Base-by-base conservation (phyloP, 192 early-diverging fungal species). In the Lobosporangium transversale region DNA sequence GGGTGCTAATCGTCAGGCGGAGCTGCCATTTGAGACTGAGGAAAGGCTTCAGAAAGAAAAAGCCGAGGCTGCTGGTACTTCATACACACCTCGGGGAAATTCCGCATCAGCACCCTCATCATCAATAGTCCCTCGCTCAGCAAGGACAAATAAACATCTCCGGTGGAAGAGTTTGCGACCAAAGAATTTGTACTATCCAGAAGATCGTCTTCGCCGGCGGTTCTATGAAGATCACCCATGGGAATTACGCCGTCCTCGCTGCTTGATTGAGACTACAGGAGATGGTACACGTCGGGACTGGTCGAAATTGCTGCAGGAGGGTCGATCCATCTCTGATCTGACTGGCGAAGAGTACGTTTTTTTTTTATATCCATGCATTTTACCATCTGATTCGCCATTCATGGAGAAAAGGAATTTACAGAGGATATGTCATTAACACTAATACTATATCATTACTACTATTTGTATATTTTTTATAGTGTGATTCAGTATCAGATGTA, bases 191-290 rank as follows among this genome's bases (percentile, higher is more conserved):
- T 88, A 83, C 35, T 99, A 95, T 64, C 93, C 93, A 6, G 95
- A 97, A 80, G 97, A 99, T 81, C 60, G 74, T 57, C 84, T 99
- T 61, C 89, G 97, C 53, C 55, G 83, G 53, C 87, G 84, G 55
- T 99, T 99, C 65, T 99, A 94, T 81, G 83, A 86, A 64, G 90
- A 95, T 84, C 97, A 99, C 81, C 97, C 97, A 20, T 94, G 92
- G 71, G 97, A 99, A 80, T 83, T 91, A 62, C 64, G 80, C 32
- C 82, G 91, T 57, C 94, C 95, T 32, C 78, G 86, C 32, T 82
- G 86, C 7, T 61, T 96, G 36, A 84, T 92, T 26, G 94, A 95
- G 80, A 81, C 78, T 24, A 85, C 88, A 2, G 79, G 85, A 11
- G 82, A 80, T 63, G 73, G 80, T 3, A 80, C 79, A 30, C 67